These are phyloP conservation scores for Phytophthora citricola DNA, from an alignment of 352 stramenopile genomes.

Conservation along the genomic window DNA sequence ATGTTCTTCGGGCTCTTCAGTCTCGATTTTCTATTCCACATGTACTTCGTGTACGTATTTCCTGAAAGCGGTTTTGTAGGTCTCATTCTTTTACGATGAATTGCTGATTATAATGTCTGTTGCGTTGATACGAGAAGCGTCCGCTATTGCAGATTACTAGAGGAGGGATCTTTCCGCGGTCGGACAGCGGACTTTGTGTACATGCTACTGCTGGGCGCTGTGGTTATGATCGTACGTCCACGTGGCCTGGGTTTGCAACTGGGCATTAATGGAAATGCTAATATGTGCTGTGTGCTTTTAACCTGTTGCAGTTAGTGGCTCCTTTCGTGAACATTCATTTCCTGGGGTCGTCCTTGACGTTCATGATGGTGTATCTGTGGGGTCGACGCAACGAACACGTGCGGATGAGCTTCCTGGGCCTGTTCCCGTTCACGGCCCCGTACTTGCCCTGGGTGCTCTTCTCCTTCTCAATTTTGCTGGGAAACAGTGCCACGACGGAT, in stretches of 20 bases:
- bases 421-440: constrained; percentile 98
- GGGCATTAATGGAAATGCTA: neutral
- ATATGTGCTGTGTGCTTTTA: constrained; percentile 8
- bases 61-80: constrained; percentile 11
- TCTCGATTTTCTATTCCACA: constrained; percentile 99
- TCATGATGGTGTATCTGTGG: constrained; percentile 99
- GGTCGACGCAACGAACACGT: constrained; percentile 95
- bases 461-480: constrained; percentile 95
- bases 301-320: constrained; percentile 82
- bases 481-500: constrained; percentile 96
- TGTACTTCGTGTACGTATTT: constrained; percentile 98
- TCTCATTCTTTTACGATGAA: neutral
- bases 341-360: constrained; percentile 98
- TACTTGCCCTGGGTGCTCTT: constrained; percentile 99
- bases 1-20: constrained; percentile 99
- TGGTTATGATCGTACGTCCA: constrained; percentile 92
- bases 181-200: constrained; percentile 97
- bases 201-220: constrained; percentile 97
- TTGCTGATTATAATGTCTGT: constrained; percentile 11
- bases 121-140: constrained; percentile 53
- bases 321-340: constrained; percentile 98
- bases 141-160: constrained; percentile 96
- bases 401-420: constrained; percentile 97
- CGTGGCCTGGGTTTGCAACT: neutral
- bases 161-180: constrained; percentile 98